Conservation (phyloP, 1,284 basidiomycete species). For the Caloboletus inedulis region DNA sequence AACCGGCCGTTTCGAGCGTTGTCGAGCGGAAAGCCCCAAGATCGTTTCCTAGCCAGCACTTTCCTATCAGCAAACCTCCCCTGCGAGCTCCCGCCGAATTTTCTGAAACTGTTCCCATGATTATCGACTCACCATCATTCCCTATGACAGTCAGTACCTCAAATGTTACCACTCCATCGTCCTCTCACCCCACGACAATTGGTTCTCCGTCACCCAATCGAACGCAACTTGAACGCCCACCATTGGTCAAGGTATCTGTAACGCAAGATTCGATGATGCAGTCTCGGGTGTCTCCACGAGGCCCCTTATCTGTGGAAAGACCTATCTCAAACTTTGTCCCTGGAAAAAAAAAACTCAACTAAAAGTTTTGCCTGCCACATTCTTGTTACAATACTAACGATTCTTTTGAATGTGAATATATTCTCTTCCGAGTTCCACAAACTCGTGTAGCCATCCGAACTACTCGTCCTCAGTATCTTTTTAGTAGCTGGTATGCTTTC, state of each 20-base stretch:
- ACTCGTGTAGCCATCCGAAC: background rate
- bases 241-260: constrained; percentile 40
- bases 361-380: background rate
- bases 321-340: constrained; percentile 42
- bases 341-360: constrained; percentile 2
- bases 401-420: background rate
- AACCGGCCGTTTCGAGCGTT: constrained; percentile 27
- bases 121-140: constrained; percentile 28
- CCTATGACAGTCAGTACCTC: constrained; percentile 8
- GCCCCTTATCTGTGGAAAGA: constrained; percentile 32
- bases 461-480: background rate
- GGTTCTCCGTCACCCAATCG: constrained; percentile 39
- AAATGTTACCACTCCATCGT: background rate
- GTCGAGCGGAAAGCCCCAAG: constrained; percentile 26
- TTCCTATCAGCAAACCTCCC: constrained; percentile 17
- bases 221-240: constrained; percentile 34
- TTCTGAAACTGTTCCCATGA: constrained; percentile 8
- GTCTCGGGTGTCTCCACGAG: background rate
- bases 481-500: background rate
- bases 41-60: constrained; percentile 6
- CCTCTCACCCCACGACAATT: constrained; percentile 28
- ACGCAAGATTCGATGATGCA: constrained; percentile 34
- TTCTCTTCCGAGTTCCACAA: background rate
- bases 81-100: background rate
- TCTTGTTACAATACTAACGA: background rate